Evolutionary conservation across 441 rosid species (phyloP), one percentile per base, ranked within the genome.

Genomic region (Gossypium davidsonii): DNA sequence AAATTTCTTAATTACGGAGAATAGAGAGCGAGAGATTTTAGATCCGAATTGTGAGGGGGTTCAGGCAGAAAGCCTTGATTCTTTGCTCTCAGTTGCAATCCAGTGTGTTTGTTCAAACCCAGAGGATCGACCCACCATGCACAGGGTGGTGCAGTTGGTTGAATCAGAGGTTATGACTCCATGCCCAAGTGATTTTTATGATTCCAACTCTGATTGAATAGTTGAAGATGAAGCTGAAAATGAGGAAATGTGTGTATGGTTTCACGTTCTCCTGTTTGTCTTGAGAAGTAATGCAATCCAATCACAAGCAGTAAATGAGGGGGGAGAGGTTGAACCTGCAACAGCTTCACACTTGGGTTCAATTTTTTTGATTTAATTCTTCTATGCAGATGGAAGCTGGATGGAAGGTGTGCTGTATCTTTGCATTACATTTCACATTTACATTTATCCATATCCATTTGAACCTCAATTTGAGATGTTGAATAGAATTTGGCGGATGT

Each of bases 111-210:
- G 91, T 72, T 84, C 96, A 0, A 80, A 70, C 82, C 92, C 98
- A 5, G 97, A 93, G 60, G 98, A 93, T 63, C 87, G 99, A 49
- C 99, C 97, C 63, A 89, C 96, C 75, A 96, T 93, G 98, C 97
- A 96, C 83, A 85, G 97, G 81, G 97, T 96, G 62, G 90, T 93
- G 59, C 99, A 96, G 74, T 77, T 90, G 64, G 92, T 96, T 12
- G 98, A 93, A 81, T 88, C 98, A 48, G 98, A 90, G 79, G 97
- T 93, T 71, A 93, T 96, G 98, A 91, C 99, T 74, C 99, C 98
- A 21, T 96, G 97, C 82, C 98, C 97, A 25, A 93, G 98, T 69
- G 97, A 96, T 77, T 90, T 93, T 34, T 90, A 93, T 25, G 97
- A 93, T 79, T 91, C 97, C 83, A 85, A 74, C 85, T 86, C 97